These are phyloP conservation scores for Sporothrix pseudoabietina DNA, from an alignment of 2,329 filamentous ascomycete species.

Conservation along the genomic window DNA sequence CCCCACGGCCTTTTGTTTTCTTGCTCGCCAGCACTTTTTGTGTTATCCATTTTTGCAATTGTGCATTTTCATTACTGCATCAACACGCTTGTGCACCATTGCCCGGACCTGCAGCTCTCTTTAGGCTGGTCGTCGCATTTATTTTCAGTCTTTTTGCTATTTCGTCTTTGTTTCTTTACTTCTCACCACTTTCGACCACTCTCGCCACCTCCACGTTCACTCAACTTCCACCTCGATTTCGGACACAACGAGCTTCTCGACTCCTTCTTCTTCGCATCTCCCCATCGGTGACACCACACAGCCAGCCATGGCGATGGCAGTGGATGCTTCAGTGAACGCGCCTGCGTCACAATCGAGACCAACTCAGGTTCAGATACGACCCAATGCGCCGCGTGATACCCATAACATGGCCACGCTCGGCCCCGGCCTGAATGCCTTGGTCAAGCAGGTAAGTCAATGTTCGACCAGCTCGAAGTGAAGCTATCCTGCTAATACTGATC, in stretches of 20 bases:
- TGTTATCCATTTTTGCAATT: not conserved
- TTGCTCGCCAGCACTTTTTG: not conserved
- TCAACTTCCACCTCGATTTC: not conserved
- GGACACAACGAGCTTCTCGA: not conserved
- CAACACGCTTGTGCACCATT: not conserved
- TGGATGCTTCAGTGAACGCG: slow-evolving; percentile 7
- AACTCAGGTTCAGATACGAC: slow-evolving; percentile 9
- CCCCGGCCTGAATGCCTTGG: slow-evolving; percentile 60
- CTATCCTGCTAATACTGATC: slow-evolving; percentile 25
- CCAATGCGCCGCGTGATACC: slow-evolving; percentile 49
- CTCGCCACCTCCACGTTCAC: slow-evolving; percentile 9
- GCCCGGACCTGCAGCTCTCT: not conserved
- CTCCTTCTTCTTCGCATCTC: not conserved
- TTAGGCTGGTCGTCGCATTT: not conserved
- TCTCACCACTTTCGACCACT: not conserved
- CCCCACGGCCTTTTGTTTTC: slow-evolving; percentile 1
- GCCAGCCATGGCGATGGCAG: slow-evolving; percentile 15
- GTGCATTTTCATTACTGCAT: not conserved
- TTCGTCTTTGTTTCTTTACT: not conserved
- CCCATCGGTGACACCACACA: not conserved
- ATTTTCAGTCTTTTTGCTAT: not conserved
- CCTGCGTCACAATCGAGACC: not conserved
- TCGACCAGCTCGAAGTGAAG: no score
- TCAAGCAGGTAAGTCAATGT: slow-evolving; percentile 64
- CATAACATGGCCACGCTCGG: slow-evolving; percentile 69